These are phyloP conservation scores for Fabrea salina DNA, from an alignment of 169 alveolate genomes.

Conservation along the genomic window DNA sequence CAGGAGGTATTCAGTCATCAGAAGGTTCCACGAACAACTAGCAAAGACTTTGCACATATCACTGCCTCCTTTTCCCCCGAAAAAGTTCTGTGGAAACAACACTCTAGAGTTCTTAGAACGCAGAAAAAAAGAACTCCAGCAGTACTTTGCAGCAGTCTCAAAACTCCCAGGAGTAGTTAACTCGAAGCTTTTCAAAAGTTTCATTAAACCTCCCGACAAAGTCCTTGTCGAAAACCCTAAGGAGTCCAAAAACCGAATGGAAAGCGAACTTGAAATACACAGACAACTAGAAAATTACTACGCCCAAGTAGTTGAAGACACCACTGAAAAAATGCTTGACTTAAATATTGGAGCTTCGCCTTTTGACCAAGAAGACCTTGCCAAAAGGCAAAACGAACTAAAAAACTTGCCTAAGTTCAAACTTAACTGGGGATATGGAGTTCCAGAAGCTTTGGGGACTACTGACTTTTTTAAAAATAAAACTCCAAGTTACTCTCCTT, in stretches of 20 bases:
- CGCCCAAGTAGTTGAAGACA: background rate
- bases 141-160: background rate
- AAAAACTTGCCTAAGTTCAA: too few species aligned
- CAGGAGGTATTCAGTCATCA: background rate
- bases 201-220: conserved; percentile 17
- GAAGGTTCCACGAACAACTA: background rate
- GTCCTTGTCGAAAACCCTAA: background rate
- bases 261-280: background rate
- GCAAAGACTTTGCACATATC: background rate
- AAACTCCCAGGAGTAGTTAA: background rate
- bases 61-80: conserved; percentile 5
- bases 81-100: conserved; percentile 14
- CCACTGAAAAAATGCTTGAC: background rate
- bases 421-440: too few species aligned
- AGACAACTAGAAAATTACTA: background rate
- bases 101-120: background rate
- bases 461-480: too few species aligned
- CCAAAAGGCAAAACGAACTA: background rate
- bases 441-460: too few species aligned
- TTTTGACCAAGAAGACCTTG: background rate
- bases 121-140: background rate
- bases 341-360: background rate
- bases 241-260: background rate
- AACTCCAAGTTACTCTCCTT: too few species aligned
- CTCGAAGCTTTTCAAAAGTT: background rate